Conservation (phyloP, 23 red algal species). For the Gracilaria gracilis region DNA sequence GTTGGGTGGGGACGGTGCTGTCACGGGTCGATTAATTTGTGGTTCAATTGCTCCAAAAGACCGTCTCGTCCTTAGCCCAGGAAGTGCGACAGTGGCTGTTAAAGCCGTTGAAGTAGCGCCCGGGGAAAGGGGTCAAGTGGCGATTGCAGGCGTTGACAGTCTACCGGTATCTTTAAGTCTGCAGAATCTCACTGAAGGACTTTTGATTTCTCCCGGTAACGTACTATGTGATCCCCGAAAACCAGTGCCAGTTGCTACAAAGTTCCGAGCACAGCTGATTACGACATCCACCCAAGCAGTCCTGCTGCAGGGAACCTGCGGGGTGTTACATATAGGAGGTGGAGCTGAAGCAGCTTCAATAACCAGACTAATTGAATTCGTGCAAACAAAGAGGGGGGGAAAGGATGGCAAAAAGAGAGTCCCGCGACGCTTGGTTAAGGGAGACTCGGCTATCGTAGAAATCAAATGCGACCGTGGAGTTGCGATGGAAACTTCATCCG, state of each 20-base stretch:
- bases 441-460: slow-evolving; percentile 69
- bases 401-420: slow-evolving; percentile 24
- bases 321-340: slow-evolving; percentile 63
- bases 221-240: slow-evolving; percentile 69
- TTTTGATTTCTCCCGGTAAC: slow-evolving; percentile 48
- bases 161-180: slow-evolving; percentile 59
- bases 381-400: slow-evolving; percentile 24
- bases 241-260: slow-evolving; percentile 24
- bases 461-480: slow-evolving; percentile 51
- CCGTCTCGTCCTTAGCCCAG: slow-evolving; percentile 38
- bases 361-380: slow-evolving; percentile 43
- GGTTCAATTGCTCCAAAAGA: slow-evolving; percentile 73
- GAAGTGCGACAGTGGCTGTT: slow-evolving; percentile 21
- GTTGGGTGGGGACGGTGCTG: slow-evolving; percentile 59
- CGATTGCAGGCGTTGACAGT: slow-evolving; percentile 60
- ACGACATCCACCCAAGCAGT: slow-evolving; percentile 11
- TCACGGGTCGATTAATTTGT: slow-evolving; percentile 61
- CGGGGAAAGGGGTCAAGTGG: slow-evolving; percentile 23
- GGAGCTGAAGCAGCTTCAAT: slow-evolving; percentile 66
- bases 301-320: slow-evolving; percentile 50
- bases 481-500: slow-evolving; percentile 50
- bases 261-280: slow-evolving; percentile 54
- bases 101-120: slow-evolving; percentile 43
- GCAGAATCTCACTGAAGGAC: slow-evolving; percentile 34
- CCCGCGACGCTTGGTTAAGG: slow-evolving; percentile 62